Percentiles rank a stretch among this genome's conserved stretches.
Conservation (phyloP, 257 asterid species). For the Solanum rostratum region DNA sequence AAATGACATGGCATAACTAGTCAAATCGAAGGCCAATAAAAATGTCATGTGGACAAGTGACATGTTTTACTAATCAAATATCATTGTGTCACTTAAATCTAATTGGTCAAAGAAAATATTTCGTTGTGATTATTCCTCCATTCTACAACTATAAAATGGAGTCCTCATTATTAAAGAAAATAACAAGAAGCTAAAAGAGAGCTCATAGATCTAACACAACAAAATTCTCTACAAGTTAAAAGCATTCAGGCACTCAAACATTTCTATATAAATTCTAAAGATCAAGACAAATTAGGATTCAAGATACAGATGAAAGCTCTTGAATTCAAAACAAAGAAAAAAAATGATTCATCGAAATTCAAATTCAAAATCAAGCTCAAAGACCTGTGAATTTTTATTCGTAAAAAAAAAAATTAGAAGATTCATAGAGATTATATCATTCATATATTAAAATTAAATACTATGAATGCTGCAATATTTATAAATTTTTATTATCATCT, state of each 20-base stretch:
- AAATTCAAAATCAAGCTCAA: neutral
- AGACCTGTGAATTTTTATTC: neutral
- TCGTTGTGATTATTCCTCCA: neutral
- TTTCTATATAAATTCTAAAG: neutral
- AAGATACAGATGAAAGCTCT: neutral
- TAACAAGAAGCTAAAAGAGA: neutral
- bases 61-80: neutral
- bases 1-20: neutral
- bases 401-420: neutral
- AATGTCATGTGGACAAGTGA: neutral
- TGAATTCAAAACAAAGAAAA: neutral
- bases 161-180: neutral
- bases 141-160: neutral
- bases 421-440: neutral
- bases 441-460: neutral
- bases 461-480: neutral
- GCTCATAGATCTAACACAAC: neutral
- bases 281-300: neutral
- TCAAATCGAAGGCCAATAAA: neutral
- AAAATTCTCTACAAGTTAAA: neutral
- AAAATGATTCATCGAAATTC: neutral
- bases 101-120: neutral
- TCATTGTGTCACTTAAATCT: neutral
- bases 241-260: neutral
- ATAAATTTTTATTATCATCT: neutral